Evolutionary conservation across 495 filamentous ascomycete genomes (phyloP).

Genomic region (Penicillium coprophilum): DNA sequence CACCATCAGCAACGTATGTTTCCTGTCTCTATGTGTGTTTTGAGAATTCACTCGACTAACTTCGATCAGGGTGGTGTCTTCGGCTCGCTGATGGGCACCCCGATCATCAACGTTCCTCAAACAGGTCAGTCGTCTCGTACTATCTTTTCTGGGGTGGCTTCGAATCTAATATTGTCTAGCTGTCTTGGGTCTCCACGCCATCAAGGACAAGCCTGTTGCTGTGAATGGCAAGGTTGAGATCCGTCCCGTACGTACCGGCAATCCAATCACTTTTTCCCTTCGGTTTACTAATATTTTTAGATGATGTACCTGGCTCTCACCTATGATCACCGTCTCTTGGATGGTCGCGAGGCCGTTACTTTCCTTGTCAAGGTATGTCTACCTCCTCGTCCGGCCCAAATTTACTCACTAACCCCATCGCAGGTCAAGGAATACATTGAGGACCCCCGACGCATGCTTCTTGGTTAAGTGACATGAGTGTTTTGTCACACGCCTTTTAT

Average conservation of each 20-base stretch:
- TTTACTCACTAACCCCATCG: constrained; percentile 18
- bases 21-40: not conserved
- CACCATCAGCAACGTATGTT: constrained; percentile 88
- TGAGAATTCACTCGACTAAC: constrained; percentile 20
- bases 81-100: constrained; percentile 89
- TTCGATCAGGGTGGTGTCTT: constrained; percentile 62
- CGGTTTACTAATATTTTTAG: constrained; percentile 30
- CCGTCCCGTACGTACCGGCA: constrained; percentile 60
- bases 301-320: constrained; percentile 99
- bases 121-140: constrained; percentile 51
- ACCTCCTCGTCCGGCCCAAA: not conserved
- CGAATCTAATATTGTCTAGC: constrained; percentile 47
- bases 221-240: constrained; percentile 92
- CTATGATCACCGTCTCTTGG: constrained; percentile 93
- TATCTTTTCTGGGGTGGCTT: not conserved
- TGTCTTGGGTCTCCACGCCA: constrained; percentile 94
- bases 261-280: not conserved
- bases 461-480: constrained; percentile 45
- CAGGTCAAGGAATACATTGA: constrained; percentile 95
- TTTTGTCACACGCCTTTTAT: constrained; percentile 7
- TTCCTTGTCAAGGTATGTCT: constrained; percentile 82
- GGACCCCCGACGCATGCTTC: constrained; percentile 89
- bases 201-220: constrained; percentile 89
- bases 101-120: constrained; percentile 98
- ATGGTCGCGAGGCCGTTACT: constrained; percentile 93